Conservation (phyloP, 2,329 filamentous ascomycete genomes). For the Raffaelea deltoideospora region DNA sequence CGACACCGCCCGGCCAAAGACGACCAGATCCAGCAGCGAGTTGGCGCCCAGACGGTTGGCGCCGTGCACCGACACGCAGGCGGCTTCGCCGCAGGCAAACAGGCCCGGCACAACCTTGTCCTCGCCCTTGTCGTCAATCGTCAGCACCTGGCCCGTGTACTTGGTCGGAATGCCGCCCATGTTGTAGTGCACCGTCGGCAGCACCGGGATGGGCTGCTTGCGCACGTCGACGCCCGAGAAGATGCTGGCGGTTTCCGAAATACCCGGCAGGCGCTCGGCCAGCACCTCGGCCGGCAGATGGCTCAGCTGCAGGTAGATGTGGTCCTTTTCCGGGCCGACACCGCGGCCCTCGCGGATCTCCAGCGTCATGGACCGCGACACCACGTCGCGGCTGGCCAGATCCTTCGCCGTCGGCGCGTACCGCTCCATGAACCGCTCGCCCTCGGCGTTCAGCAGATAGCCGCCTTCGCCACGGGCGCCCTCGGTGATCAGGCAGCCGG, state of each 20-base stretch:
- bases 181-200: conserved; percentile 98
- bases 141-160: conserved; percentile 93
- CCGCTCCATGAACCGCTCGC: conserved; percentile 98
- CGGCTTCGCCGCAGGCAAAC: conserved; percentile 92
- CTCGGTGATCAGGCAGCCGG: conserved; percentile 94
- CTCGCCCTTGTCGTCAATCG: conserved; percentile 68
- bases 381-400: conserved; percentile 88
- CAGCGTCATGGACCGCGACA: conserved; percentile 94
- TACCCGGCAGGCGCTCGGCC: conserved; percentile 92
- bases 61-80: conserved; percentile 94
- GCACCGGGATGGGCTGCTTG: conserved; percentile 91
- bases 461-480: conserved; percentile 96
- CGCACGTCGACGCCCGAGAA: conserved; percentile 94
- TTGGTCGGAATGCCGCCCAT: conserved; percentile 98
- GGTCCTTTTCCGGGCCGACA: conserved; percentile 93
- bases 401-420: conserved; percentile 98
- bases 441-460: conserved; percentile 93
- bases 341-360: conserved; percentile 96
- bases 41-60: conserved; percentile 97
- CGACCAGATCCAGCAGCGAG: conserved; percentile 91
- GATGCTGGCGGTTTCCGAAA: conserved; percentile 94
- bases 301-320: conserved; percentile 96
- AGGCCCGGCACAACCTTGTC: conserved; percentile 91
- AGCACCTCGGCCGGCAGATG: conserved; percentile 86
- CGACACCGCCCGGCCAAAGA: conserved; percentile 93